Base-by-base conservation (phyloP, 306 rosid genomes). In the Ochetophila trinervis region DNA sequence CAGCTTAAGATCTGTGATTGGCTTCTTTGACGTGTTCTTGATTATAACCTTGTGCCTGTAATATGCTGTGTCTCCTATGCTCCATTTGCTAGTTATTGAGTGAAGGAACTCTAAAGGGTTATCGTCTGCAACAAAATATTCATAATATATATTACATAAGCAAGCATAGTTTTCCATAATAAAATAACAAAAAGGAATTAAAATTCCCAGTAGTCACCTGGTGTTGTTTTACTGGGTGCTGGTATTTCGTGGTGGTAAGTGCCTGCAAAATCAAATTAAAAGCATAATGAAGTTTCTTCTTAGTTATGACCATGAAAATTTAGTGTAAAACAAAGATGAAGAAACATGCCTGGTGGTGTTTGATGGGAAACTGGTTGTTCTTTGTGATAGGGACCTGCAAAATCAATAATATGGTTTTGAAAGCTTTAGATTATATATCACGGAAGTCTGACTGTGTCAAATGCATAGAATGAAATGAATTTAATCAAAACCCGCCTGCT, bases 1-100 rank as follows among this genome's bases (percentile, higher is more conserved):
- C 62, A 91, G 63, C 75, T 80, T 85, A 12, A 91, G 78, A 45
- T 78, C 73, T 12, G 82, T 72, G 17, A 91, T 75, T 53, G 86
- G 84, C 81, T 85, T 86, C 73, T 52, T 27, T 19, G 91, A 91
- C 53, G 75, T 80, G 80, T 88, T 91, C 84, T 85, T 88, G 32
- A 91, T 73, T 53, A 77, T 48, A 58, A 91, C 96, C 76, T 57
- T 85, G 90, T 91, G 97, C 17, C 88, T 80, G 67, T 86, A 91
- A 60, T 83, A 79, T 0, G 76, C 78, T 42, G 68, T 65, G 18
- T 59, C 53, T 24, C 83, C 87, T 18, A 66, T 67, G 0, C 42
- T 74, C 97, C 97, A 91, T 27, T 88, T 76, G 69, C 78, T 67
- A 6, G 78, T 82, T 18, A 91, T 83, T 60, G 96, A 68, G 85